Evolutionary conservation across 345 rosid species (phyloP).

Genomic region (Fremontodendron californicum): DNA sequence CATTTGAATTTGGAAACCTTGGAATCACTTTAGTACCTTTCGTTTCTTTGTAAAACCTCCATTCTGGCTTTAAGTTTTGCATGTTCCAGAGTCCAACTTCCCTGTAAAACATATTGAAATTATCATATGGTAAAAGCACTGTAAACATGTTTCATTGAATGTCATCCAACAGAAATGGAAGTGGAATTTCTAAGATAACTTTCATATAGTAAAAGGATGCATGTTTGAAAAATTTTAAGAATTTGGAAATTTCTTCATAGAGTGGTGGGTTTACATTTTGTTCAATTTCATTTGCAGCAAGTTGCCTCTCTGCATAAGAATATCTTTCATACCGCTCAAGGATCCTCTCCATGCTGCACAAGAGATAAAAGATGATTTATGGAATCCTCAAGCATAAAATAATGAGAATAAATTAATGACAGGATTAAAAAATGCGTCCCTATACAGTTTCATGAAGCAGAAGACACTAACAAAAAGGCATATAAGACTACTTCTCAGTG

Average conservation of each 20-base stretch:
- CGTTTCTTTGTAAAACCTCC: conserved; percentile 78
- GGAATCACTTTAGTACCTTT: conserved; percentile 41
- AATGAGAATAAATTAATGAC: background rate
- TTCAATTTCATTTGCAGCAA: conserved; percentile 36
- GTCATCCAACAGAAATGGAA: background rate
- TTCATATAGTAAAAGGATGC: background rate
- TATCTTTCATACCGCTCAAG: conserved; percentile 91
- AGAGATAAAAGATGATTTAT: background rate
- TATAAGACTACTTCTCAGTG: background rate
- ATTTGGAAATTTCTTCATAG: background rate
- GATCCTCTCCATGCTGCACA: conserved; percentile 85
- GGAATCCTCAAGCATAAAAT: background rate
- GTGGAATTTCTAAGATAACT: background rate
- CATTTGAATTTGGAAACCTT: background rate
- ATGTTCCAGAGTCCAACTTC: conserved; percentile 77
- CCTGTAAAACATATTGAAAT: conserved; percentile 34
- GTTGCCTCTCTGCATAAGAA: conserved; percentile 70
- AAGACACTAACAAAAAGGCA: background rate
- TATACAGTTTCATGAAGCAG: background rate
- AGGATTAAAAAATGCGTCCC: background rate
- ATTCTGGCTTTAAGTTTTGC: conserved; percentile 88
- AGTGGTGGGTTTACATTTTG: conserved; percentile 11
- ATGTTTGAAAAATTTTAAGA: background rate
- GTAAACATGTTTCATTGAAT: background rate
- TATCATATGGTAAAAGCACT: background rate